Evolutionary conservation across 2,329 filamentous ascomycete species (phyloP).

Genomic region (Colletotrichum chrysophilum): DNA sequence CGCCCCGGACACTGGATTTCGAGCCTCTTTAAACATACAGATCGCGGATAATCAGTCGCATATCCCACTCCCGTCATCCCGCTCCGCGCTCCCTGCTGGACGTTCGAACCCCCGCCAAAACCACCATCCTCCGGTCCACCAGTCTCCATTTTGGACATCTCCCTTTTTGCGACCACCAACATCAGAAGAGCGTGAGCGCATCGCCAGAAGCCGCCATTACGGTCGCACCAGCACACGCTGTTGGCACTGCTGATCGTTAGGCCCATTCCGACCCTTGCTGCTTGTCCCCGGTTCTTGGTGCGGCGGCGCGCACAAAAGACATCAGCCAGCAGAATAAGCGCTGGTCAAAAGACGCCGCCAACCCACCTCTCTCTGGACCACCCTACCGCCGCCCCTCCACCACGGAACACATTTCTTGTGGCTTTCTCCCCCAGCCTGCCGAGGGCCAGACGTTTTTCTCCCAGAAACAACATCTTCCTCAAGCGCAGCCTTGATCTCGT

Average conservation of each 20-base stretch:
- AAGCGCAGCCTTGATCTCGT: neutral
- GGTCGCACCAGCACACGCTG: neutral
- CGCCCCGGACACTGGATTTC: neutral
- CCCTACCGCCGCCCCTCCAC: neutral
- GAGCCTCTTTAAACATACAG: neutral
- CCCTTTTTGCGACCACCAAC: neutral
- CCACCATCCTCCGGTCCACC: neutral
- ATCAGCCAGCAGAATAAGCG: constrained; percentile 8
- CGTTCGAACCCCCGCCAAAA: neutral
- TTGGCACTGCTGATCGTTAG: neutral
- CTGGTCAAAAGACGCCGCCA: constrained; percentile 12
- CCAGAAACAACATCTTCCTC: neutral
- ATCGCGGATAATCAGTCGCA: constrained; percentile 2
- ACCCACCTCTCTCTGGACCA: neutral
- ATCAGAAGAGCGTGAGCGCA: neutral
- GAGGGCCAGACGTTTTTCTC: neutral
- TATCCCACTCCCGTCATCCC: neutral
- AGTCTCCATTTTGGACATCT: neutral
- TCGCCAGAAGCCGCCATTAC: neutral
- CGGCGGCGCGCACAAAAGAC: neutral
- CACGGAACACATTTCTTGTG: constrained; percentile 1
- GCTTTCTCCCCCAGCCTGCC: neutral
- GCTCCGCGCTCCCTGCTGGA: neutral
- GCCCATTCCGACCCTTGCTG: neutral
- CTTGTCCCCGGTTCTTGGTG: neutral